Evolutionary conservation across 2,329 filamentous ascomycete genomes (phyloP).

Genomic region (Diaporthe helianthi): DNA sequence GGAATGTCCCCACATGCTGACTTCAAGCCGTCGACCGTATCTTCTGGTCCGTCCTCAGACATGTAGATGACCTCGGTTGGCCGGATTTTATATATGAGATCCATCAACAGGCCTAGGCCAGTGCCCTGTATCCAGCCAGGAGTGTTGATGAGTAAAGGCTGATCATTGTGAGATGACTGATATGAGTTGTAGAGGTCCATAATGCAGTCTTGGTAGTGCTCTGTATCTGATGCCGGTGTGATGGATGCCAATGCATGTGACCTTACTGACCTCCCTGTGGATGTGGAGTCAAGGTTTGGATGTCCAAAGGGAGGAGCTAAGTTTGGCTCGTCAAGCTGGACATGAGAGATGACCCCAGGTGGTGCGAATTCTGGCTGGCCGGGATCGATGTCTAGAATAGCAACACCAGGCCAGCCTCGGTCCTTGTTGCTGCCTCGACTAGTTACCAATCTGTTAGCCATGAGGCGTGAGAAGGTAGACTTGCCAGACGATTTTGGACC

Average conservation of each 20-base stretch:
- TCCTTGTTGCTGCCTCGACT: conserved; percentile 41
- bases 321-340: conserved; percentile 66
- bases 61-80: conserved; percentile 73
- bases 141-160: conserved; percentile 74
- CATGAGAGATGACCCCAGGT: conserved; percentile 73
- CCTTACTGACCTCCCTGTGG: conserved; percentile 63
- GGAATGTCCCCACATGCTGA: conserved; percentile 48
- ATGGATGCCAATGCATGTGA: conserved; percentile 72
- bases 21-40: conserved; percentile 62
- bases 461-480: conserved; percentile 73
- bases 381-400: conserved; percentile 78
- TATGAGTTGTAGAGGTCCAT: conserved; percentile 69
- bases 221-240: conserved; percentile 70
- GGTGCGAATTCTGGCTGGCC: conserved; percentile 78
- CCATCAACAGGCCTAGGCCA: conserved; percentile 68
- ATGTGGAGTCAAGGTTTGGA: conserved; percentile 46
- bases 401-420: conserved; percentile 48
- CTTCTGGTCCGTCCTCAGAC: conserved; percentile 66
- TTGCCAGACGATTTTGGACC: conserved; percentile 78
- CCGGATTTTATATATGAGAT: conserved; percentile 59
- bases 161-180: conserved; percentile 50
- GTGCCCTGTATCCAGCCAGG: conserved; percentile 77
- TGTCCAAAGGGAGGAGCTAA: conserved; percentile 74
- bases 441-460: conserved; percentile 73
- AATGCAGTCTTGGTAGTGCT: conserved; percentile 70